phyloP scores from a whole-genome alignment of 495 filamentous ascomycete species.

The Penicillium diatomitis region DNA sequence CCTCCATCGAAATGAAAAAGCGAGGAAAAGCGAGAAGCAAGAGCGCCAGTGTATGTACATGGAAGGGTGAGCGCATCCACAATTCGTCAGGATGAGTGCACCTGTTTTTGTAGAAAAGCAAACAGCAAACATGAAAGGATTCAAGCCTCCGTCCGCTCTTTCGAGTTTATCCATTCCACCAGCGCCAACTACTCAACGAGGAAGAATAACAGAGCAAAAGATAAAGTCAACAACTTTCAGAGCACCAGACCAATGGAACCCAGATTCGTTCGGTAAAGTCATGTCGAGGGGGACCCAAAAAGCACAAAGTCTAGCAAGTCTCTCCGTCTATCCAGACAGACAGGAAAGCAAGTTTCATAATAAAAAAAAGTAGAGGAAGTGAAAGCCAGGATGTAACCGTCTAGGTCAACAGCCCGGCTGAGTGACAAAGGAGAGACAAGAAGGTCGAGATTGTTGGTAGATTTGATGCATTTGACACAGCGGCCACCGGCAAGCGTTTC shows the following conservation, averaged over 20 bases:
- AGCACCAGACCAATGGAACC: constrained; percentile 2
- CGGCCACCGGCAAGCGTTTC: too few species aligned
- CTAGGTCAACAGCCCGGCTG: constrained; percentile 6
- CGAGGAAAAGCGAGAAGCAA: constrained; percentile 4
- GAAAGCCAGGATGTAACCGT: constrained; percentile 16
- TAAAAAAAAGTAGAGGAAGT: not conserved
- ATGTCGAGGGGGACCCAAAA: constrained; percentile 3
- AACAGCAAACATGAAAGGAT: not conserved
- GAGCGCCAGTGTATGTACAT: constrained; percentile 16
- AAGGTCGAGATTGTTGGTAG: not conserved
- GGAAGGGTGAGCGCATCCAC: constrained; percentile 4
- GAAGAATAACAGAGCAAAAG: constrained; percentile 1
- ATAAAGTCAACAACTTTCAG: not conserved
- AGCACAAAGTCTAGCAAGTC: constrained; percentile 15
- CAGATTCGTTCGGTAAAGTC: constrained; percentile 12
- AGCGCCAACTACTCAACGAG: constrained; percentile 12
- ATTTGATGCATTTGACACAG: too few species aligned
- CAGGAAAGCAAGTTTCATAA: constrained; percentile 8
- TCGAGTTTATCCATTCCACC: constrained; percentile 15
- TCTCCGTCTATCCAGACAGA: constrained; percentile 23
- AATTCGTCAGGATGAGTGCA: constrained; percentile 7
- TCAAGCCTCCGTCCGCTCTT: constrained; percentile 7
- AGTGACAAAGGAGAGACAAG: constrained; percentile 8
- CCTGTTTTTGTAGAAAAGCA: constrained; percentile 6
- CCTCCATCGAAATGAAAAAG: constrained; percentile 2